Conservation (phyloP, 805 yeast genomes). For the Tetrapisispora nanseiensis region DNA sequence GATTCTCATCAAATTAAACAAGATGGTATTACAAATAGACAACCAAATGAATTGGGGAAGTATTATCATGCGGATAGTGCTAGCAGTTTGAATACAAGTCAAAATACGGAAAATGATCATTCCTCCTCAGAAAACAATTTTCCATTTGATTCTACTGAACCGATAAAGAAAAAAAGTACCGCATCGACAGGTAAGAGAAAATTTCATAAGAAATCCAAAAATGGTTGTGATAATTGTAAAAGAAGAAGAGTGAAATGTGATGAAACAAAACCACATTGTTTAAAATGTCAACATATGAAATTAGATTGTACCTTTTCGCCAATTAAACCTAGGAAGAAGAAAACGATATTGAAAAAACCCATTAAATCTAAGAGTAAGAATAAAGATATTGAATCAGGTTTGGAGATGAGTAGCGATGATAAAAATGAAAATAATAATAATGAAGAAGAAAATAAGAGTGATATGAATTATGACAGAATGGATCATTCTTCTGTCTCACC, state of each 20-base stretch:
- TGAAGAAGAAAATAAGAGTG: no score
- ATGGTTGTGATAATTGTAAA: constrained; percentile 86
- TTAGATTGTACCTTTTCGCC: constrained; percentile 59
- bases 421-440: not conserved
- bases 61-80: no score
- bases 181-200: constrained; percentile 64
- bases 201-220: constrained; percentile 80
- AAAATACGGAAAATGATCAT: not conserved
- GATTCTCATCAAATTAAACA: no score
- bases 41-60: no score
- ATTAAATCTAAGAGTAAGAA: no score
- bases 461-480: no score
- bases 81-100: not conserved
- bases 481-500: not conserved
- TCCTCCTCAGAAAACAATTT: not conserved
- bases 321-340: constrained; percentile 18
- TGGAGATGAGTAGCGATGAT: no score
- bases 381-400: no score
- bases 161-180: constrained; percentile 31
- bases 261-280: constrained; percentile 70
- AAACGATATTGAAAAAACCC: not conserved
- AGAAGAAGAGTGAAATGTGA: constrained; percentile 88
- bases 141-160: constrained; percentile 19
- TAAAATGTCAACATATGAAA: constrained; percentile 70
- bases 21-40: no score